Conservation (phyloP, 495 filamentous ascomycete genomes). For the Oidiodendron maius region DNA sequence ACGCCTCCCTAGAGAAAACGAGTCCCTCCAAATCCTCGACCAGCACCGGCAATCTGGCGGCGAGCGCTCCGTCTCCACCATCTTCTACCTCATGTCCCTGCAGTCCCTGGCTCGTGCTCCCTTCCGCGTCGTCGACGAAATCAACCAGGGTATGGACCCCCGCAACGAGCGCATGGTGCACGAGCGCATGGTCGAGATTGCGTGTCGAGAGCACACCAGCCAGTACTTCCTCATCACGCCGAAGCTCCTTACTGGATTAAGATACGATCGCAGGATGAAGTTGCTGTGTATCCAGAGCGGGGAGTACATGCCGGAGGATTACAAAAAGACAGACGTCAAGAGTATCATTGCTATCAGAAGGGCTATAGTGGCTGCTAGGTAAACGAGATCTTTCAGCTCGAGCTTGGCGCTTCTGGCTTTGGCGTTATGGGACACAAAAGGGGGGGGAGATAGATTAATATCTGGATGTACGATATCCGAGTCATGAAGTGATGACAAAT, state of each 20-base stretch:
- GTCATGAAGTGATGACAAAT: too few species aligned
- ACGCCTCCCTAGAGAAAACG: slow-evolving; percentile 54
- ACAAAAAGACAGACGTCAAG: slow-evolving; percentile 49
- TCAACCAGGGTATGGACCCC: slow-evolving; percentile 99
- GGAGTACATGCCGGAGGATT: slow-evolving; percentile 72
- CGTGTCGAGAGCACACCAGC: slow-evolving; percentile 65
- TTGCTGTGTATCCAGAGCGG: slow-evolving; percentile 92
- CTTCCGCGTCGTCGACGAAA: slow-evolving; percentile 99
- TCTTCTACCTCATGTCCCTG: slow-evolving; percentile 99
- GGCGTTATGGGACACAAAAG: too few species aligned
- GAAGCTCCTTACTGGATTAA: slow-evolving; percentile 81
- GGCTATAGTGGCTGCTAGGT: slow-evolving; percentile 21
- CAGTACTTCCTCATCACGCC: slow-evolving; percentile 96
- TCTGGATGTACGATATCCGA: too few species aligned
- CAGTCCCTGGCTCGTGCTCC: slow-evolving; percentile 90
- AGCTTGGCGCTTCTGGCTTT: too few species aligned
- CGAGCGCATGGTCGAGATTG: slow-evolving; percentile 91
- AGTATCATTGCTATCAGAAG: slow-evolving; percentile 42
- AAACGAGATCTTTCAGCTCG: too few species aligned
- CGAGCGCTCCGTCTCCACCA: slow-evolving; percentile 92
- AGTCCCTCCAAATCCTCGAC: slow-evolving; percentile 76
- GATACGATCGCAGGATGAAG: slow-evolving; percentile 84
- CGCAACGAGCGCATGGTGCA: slow-evolving; percentile 97
- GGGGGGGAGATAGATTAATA: too few species aligned
- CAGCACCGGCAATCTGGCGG: slow-evolving; percentile 93